phyloP scores from a whole-genome alignment of 1,284 basidiomycete species.

The Melanopsichium pennsylvanicum region DNA sequence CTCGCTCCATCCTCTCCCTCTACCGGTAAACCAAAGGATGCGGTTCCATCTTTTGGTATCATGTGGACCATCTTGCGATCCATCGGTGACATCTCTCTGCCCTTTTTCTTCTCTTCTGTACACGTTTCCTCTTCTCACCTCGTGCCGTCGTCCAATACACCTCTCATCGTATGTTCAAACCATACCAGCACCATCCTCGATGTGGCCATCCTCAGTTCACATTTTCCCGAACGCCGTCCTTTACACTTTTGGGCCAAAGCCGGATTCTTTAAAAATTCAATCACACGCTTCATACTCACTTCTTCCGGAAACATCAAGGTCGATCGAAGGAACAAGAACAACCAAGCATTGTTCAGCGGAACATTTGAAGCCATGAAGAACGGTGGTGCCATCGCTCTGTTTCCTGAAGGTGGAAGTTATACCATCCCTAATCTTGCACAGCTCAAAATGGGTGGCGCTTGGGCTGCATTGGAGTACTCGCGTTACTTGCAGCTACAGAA shows the following conservation, averaged over 20 bases:
- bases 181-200: conserved; percentile 70
- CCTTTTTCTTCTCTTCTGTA: conserved; percentile 48
- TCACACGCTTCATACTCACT: conserved; percentile 77
- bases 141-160: conserved; percentile 27
- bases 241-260: conserved; percentile 91
- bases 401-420: conserved; percentile 81
- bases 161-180: conserved; percentile 47
- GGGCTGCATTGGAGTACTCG: conserved; percentile 91
- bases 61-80: conserved; percentile 55
- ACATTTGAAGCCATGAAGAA: conserved; percentile 84
- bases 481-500: conserved; percentile 66
- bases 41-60: conserved; percentile 36
- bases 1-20: neutral
- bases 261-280: conserved; percentile 74
- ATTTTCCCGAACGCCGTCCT: conserved; percentile 78
- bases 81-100: conserved; percentile 46
- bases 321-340: conserved; percentile 88
- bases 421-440: conserved; percentile 91
- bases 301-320: conserved; percentile 95
- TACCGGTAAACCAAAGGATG: conserved; percentile 2
- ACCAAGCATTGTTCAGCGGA: conserved; percentile 84
- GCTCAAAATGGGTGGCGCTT: conserved; percentile 93
- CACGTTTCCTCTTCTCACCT: conserved; percentile 16
- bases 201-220: conserved; percentile 68
- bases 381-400: conserved; percentile 85